phyloP scores from a whole-genome alignment of 768 basidiomycete genomes.

The Cystobasidium tubakii region DNA sequence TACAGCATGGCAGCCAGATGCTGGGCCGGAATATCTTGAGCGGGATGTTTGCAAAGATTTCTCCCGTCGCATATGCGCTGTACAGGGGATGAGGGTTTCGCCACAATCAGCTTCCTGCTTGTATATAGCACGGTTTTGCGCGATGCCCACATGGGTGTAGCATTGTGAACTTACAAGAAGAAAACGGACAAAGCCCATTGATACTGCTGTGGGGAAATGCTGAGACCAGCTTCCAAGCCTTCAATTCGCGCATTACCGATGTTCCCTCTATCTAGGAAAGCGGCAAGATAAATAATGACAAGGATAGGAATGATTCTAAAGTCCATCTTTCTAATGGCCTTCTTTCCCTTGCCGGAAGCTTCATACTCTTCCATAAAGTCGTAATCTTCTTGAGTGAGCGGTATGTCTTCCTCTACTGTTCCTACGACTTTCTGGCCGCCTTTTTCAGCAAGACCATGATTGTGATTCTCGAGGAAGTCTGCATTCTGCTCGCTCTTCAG shows the following conservation, averaged over 20 bases:
- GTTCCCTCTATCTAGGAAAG: constrained; percentile 9
- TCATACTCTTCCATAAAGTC: constrained; percentile 19
- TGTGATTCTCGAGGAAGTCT: neutral
- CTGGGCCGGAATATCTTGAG: constrained; percentile 24
- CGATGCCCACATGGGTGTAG: neutral
- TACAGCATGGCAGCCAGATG: constrained; percentile 32
- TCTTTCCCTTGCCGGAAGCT: constrained; percentile 2
- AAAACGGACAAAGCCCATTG: constrained; percentile 1
- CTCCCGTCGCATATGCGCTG: constrained; percentile 27
- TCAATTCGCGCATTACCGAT: constrained; percentile 29
- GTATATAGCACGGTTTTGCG: too few relatives aligned
- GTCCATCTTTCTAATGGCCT: constrained; percentile 11
- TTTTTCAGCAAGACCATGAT: neutral
- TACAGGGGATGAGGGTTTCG: too few relatives aligned
- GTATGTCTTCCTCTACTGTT: constrained; percentile 13
- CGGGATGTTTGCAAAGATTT: constrained; percentile 27
- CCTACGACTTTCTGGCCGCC: neutral
- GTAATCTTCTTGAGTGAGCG: constrained; percentile 29
- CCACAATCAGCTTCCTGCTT: neutral
- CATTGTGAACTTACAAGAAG: neutral
- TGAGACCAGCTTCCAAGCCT: constrained; percentile 26
- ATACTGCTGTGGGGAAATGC: constrained; percentile 26
- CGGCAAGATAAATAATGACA: constrained; percentile 19
- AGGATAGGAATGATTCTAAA: constrained; percentile 20
- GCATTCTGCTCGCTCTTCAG: neutral